Percentiles rank a stretch among this genome's conserved stretches.
Conservation (phyloP, 2,329 filamentous ascomycete species). For the Fusarium stilboides region DNA sequence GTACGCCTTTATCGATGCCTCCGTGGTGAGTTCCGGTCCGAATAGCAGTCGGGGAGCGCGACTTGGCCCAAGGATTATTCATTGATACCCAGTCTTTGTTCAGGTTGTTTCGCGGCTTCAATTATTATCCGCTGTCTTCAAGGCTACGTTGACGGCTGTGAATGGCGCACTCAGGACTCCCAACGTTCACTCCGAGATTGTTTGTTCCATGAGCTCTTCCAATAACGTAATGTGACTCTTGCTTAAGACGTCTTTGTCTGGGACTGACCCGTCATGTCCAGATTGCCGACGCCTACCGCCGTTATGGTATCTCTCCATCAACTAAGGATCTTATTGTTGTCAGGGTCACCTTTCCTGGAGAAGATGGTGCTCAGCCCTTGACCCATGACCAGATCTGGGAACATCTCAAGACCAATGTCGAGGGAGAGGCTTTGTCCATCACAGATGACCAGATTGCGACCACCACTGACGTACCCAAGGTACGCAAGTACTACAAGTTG, state of each 20-base stretch:
- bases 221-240: conserved; percentile 75
- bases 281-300: conserved; percentile 93
- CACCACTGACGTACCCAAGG: conserved; percentile 75
- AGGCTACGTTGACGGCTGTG: conserved; percentile 78
- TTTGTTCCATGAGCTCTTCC: conserved; percentile 83
- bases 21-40: conserved; percentile 69
- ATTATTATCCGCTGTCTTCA: conserved; percentile 81
- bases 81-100: conserved; percentile 18
- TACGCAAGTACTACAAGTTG: conserved; percentile 91
- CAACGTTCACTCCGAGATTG: conserved; percentile 91
- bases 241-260: background rate
- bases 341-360: conserved; percentile 76
- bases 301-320: conserved; percentile 82
- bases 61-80: conserved; percentile 14
- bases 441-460: conserved; percentile 73
- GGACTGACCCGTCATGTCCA: conserved; percentile 54
- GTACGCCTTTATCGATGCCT: conserved; percentile 93
- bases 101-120: conserved; percentile 81
- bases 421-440: conserved; percentile 73
- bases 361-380: conserved; percentile 58
- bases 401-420: conserved; percentile 74
- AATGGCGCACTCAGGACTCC: conserved; percentile 78
- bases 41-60: conserved; percentile 23
- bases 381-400: conserved; percentile 65
- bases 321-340: conserved; percentile 83